Conservation (phyloP, 2,329 filamentous ascomycete species). For the Colletotrichum horii region DNA sequence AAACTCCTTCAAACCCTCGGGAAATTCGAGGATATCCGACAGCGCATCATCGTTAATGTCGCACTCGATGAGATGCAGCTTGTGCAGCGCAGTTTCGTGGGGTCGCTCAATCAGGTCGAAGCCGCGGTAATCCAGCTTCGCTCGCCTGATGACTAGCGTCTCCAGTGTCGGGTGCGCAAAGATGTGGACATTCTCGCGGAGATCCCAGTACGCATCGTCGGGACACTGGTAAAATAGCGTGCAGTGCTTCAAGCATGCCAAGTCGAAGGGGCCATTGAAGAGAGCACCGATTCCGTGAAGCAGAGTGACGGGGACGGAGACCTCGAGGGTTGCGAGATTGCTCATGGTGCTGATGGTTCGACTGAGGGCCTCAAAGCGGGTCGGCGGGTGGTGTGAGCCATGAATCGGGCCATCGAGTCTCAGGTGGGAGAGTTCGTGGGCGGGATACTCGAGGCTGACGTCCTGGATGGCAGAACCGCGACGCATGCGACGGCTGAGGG, state of each 20-base stretch:
- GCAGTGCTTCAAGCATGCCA: conserved; percentile 52
- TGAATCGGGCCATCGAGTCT: conserved; percentile 41
- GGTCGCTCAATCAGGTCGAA: conserved; percentile 54
- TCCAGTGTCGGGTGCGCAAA: conserved; percentile 55
- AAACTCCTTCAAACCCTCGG: conserved; percentile 49
- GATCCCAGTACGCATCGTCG: conserved; percentile 52
- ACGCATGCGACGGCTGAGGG: conserved; percentile 48
- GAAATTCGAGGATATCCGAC: conserved; percentile 44
- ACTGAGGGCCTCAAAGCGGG: conserved; percentile 47
- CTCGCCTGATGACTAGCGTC: conserved; percentile 47
- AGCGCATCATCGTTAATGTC: conserved; percentile 51
- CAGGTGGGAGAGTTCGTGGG: conserved; percentile 46
- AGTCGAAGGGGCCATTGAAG: conserved; percentile 56
- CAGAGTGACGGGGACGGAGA: conserved; percentile 48
- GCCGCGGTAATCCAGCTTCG: conserved; percentile 50
- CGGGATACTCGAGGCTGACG: conserved; percentile 50
- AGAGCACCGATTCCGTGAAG: conserved; percentile 52
- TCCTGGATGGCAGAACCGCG: conserved; percentile 52
- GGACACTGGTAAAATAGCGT: conserved; percentile 51
- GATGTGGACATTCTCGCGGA: conserved; percentile 57
- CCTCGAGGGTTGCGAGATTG: conserved; percentile 51
- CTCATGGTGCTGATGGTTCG: conserved; percentile 55
- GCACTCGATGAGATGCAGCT: conserved; percentile 52
- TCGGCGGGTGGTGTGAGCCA: conserved; percentile 32
- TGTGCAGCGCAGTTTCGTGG: conserved; percentile 48